These are phyloP conservation scores for Ogataea ganodermae DNA, from an alignment of 805 yeast genomes.

Conservation along the genomic window DNA sequence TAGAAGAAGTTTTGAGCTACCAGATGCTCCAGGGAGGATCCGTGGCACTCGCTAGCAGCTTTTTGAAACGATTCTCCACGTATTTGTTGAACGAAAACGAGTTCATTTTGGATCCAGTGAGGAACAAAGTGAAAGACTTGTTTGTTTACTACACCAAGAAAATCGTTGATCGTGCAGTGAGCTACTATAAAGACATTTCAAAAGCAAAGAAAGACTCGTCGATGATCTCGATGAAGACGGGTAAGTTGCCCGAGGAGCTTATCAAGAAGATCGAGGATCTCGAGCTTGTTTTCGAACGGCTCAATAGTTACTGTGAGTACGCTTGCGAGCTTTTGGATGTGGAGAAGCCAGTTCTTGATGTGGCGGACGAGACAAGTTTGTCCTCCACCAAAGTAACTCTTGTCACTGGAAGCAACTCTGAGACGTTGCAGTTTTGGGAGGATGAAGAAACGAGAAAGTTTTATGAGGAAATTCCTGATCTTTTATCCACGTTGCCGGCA, in stretches of 20 bases:
- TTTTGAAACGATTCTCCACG: slow-evolving; percentile 49
- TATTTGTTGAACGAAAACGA: slow-evolving; percentile 35
- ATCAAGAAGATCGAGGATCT: slow-evolving; percentile 30
- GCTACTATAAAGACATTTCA: slow-evolving; percentile 38
- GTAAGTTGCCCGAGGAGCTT: slow-evolving; percentile 49
- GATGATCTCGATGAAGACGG: slow-evolving; percentile 65
- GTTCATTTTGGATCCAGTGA: slow-evolving; percentile 33
- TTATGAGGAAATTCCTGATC: slow-evolving; percentile 55
- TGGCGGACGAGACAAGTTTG: slow-evolving; percentile 28
- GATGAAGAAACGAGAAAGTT: slow-evolving; percentile 64
- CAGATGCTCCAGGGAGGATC: slow-evolving; percentile 34
- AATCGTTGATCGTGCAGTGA: slow-evolving; percentile 39
- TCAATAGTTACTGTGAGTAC: slow-evolving; percentile 43
- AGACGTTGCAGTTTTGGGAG: slow-evolving; percentile 52
- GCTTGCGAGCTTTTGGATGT: slow-evolving; percentile 46
- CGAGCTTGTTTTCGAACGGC: slow-evolving; percentile 40
- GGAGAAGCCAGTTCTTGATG: slow-evolving; percentile 39
- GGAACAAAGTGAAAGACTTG: slow-evolving; percentile 36
- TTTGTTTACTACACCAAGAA: slow-evolving; percentile 47
- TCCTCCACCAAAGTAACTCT: slow-evolving; percentile 30
- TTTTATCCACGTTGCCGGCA: slow-evolving; percentile 38
- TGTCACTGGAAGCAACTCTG: slow-evolving; percentile 19
- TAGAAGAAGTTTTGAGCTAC: slow-evolving; percentile 46
- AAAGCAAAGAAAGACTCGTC: slow-evolving; percentile 43
- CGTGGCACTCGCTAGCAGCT: slow-evolving; percentile 45